Evolutionary conservation across 2,329 filamentous ascomycete genomes (phyloP).

Genomic region (Taxawa tesnikishii): DNA sequence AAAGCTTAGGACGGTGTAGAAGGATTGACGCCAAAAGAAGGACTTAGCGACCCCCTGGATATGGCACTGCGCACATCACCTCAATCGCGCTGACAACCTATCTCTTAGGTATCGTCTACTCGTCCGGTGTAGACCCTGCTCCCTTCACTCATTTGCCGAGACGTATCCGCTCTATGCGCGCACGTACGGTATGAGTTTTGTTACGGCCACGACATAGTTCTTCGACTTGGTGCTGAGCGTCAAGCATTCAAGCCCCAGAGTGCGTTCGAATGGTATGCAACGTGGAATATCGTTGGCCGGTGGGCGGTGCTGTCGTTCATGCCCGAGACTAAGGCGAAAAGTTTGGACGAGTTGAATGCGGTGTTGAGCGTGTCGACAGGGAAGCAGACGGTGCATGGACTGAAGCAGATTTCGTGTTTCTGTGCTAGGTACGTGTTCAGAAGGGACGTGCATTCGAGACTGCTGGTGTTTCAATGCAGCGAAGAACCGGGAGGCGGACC

Average conservation of each 20-base stretch:
- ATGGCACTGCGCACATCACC: too few species aligned
- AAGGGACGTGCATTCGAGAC: not conserved
- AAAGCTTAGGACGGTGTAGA: too few species aligned
- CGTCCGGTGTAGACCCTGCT: slow-evolving; percentile 29
- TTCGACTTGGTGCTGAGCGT: slow-evolving; percentile 18
- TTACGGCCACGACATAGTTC: slow-evolving; percentile 40
- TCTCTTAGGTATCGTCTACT: slow-evolving; percentile 41
- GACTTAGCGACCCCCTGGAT: too few species aligned
- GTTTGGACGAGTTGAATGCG: slow-evolving; percentile 31
- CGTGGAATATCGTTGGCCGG: slow-evolving; percentile 45
- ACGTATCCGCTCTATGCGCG: slow-evolving; percentile 34
- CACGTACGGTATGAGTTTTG: slow-evolving; percentile 28
- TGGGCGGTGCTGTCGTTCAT: slow-evolving; percentile 30
- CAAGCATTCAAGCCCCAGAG: slow-evolving; percentile 35
- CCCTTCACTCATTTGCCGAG: slow-evolving; percentile 32
- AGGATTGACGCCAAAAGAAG: too few species aligned
- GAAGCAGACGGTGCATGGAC: not conserved
- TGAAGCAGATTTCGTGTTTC: not conserved
- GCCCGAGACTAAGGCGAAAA: slow-evolving; percentile 32
- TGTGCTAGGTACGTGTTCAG: not conserved
- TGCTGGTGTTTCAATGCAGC: not conserved
- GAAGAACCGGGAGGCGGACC: not conserved
- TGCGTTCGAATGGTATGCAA: slow-evolving; percentile 45
- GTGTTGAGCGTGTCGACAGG: not conserved
- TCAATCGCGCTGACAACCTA: too few species aligned